Base-by-base conservation (phyloP, 2,329 filamentous ascomycete genomes). In the Coniochaeta sp. region DNA sequence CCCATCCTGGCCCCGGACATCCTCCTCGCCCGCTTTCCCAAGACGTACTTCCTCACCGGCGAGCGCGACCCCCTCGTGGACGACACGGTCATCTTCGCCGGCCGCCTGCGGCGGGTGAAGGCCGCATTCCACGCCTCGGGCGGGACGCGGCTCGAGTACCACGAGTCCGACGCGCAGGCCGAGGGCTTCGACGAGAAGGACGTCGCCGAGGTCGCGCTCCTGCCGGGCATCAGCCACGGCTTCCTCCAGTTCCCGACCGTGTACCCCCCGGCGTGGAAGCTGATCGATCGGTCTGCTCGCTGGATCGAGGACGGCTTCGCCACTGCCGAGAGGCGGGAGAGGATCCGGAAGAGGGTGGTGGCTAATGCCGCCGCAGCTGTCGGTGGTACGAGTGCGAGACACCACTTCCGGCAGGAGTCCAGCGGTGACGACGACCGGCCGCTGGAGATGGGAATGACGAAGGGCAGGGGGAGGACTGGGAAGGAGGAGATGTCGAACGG, bases 31-130 rank as follows among this genome's bases (percentile, higher is more conserved):
- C 82, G 84, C n/a, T 98, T 99, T 66, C 95, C 95, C 1, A 96
- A 96, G 71, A 95, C 90, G 0, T 96, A 93, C 72, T 92, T 99
- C 68, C 78, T 98, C 58, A 98, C 95, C 0, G 95, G 95, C 57
- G 95, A 99, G 76, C 88, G 93, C 33, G 95, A 99, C 70, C 95
- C 95, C 0, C 77, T 99, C 0, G 95, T 98, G 0, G 95, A 99
- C 70, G 95, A 99, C 72, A 99, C 95, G 0, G 91, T 97, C 56
- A 93, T 99, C 63, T 97, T 99, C 69, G 93, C 95, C 0, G 95
- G 93, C 0, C 81, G 93, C 0, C 74, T 99, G n/a, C 82, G 92
- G 7, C 86, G 93, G 63, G 91, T 92, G 1, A 96, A 88, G 69
- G 82, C 84, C 22, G 81, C 81, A 0, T 76, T 74, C 60, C 72